Percentiles rank a stretch among this genome's conserved stretches.
phyloP scores from a whole-genome alignment of 2,329 filamentous ascomycete species.

The Keithomyces neogunnii region DNA sequence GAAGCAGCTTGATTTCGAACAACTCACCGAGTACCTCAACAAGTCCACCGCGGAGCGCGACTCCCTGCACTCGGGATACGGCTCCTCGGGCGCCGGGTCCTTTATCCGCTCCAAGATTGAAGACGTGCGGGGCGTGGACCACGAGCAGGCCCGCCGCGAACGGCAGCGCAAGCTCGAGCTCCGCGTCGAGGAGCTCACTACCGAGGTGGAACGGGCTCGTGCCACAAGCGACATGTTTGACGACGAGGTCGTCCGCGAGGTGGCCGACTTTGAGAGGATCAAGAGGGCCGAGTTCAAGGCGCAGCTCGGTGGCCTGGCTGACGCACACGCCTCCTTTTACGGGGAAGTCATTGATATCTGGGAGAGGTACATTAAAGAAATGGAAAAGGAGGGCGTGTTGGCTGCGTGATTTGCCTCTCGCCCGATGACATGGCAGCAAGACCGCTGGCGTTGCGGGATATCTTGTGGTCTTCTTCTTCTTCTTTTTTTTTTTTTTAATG shows the following conservation, averaged over 20 bases:
- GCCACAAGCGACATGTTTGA: slow-evolving; percentile 88
- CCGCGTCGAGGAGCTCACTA: slow-evolving; percentile 82
- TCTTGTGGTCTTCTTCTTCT: not conserved
- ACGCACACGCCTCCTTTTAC: slow-evolving; percentile 84
- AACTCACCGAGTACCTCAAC: slow-evolving; percentile 88
- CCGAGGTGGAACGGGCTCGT: slow-evolving; percentile 81
- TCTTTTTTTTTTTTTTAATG: slow-evolving; percentile 1
- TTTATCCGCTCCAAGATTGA: slow-evolving; percentile 94
- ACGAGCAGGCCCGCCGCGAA: slow-evolving; percentile 83
- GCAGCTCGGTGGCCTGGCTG: slow-evolving; percentile 74
- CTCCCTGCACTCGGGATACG: slow-evolving; percentile 56
- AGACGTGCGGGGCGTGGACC: slow-evolving; percentile 92
- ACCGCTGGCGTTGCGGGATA: not conserved
- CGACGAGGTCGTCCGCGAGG: slow-evolving; percentile 89
- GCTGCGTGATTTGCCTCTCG: slow-evolving; percentile 7
- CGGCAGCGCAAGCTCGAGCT: slow-evolving; percentile 84
- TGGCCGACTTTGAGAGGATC: slow-evolving; percentile 91
- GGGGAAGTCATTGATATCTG: slow-evolving; percentile 70
- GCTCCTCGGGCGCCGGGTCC: slow-evolving; percentile 52
- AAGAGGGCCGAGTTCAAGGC: slow-evolving; percentile 88
- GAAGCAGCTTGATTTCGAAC: slow-evolving; percentile 97
- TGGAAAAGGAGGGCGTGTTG: slow-evolving; percentile 56
- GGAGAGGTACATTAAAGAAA: slow-evolving; percentile 83
- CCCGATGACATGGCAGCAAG: not conserved
- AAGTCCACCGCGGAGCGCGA: slow-evolving; percentile 86